Evolutionary conservation across 73 alveolate genomes (phyloP), one percentile per base, ranked within the genome.

Genomic region (Paramecium pentaurelia): DNA sequence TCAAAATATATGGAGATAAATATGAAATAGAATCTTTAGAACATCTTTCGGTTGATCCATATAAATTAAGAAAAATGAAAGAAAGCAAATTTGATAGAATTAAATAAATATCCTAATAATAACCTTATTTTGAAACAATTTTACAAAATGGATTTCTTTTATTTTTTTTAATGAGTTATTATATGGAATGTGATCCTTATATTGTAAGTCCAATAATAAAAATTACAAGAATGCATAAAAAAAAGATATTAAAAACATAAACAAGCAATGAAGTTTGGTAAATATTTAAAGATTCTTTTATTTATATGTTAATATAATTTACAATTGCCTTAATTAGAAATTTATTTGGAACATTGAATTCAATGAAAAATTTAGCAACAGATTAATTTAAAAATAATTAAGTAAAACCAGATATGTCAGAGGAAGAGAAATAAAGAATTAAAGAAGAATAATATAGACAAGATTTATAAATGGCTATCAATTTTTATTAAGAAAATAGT

Each of bases 401-500:
- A 14, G 70, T 64, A 5, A 6, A 25, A 16, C 58, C 93, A 25
- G 88, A 37, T 27, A 60, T 37, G 60, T 36, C 54, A 34, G 87
- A 59, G 11, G 93, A 87, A 8, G 86, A 87, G 18, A 42, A 42
- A 68, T 44, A 64, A 8, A 73, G 27, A 60, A 45, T 58, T 6
- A 87, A 87, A 64, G 83, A 87, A 44, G 59, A 58, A 40, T 20
- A 64, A 36, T 71, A 44, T 40, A 89, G 71, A 37, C 25, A 71
- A 28, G 88, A 71, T 22, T 54, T 89, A 8, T 12, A 70, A 28
- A 8, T 71, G 38, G 94, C 94, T 2, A 54, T 89, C 42, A 71
- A 92, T 28, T 95, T 95, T 94, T 95, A 92, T 84, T 14, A 77
- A 37, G 12, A 95, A 22, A 93, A 94, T 42, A 92, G 96, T 10